Conservation (phyloP, 2,329 filamentous ascomycete species). For the Coleophoma eucalyptorum region DNA sequence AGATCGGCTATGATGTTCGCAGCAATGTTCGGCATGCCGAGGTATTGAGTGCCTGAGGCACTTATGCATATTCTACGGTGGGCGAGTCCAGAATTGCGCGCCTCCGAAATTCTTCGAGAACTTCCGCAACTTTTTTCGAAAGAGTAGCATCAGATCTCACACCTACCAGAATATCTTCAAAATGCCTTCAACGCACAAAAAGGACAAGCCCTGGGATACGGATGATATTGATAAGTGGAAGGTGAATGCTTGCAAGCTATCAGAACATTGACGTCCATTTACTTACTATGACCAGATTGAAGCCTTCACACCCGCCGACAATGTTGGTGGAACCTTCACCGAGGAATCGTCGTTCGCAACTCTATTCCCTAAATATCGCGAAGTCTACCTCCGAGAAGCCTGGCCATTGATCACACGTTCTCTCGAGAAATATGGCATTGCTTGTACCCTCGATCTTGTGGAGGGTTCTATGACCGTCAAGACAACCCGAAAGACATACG, state of each 20-base stretch:
- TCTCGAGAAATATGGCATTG: conserved; percentile 83
- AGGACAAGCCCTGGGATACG: conserved; percentile 91
- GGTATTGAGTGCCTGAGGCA: background rate
- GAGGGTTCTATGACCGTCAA: conserved; percentile 97
- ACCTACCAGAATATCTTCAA: conserved; percentile 15
- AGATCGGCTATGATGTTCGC: too few relatives aligned
- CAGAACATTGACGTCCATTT: background rate
- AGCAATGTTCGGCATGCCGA: too few relatives aligned
- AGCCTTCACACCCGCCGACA: conserved; percentile 80
- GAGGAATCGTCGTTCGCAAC: conserved; percentile 90
- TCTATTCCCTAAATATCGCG: conserved; percentile 94
- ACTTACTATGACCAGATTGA: conserved; percentile 54
- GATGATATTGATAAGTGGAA: conserved; percentile 98
- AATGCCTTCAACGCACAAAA: conserved; percentile 88
- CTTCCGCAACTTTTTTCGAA: conserved; percentile 10
- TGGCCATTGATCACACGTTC: conserved; percentile 89
- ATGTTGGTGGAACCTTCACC: conserved; percentile 77
- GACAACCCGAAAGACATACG: conserved; percentile 86
- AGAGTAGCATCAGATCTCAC: conserved; percentile 4
- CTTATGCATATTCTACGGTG: background rate
- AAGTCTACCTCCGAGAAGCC: conserved; percentile 86
- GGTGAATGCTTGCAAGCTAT: conserved; percentile 33
- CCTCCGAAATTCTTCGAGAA: conserved; percentile 1
- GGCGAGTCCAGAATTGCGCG: background rate
- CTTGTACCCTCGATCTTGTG: conserved; percentile 88